Base-by-base conservation (phyloP, 176 grass and related monocot genomes). In the Aegilops sharonensis region DNA sequence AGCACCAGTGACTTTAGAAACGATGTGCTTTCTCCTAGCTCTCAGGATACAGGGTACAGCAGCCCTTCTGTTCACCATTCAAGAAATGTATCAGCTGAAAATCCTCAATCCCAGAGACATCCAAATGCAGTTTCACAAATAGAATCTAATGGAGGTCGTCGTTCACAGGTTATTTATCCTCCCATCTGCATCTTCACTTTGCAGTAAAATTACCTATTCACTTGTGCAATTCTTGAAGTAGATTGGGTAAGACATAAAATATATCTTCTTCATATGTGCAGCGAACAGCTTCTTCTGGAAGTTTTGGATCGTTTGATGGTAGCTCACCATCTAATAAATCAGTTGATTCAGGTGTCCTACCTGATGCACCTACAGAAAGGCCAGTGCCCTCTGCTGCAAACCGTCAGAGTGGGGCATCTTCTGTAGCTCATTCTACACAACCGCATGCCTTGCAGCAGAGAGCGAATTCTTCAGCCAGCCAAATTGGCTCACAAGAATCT, bases 281-380 rank as follows among this genome's bases (percentile, higher is more conserved):
- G 97, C 90, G 97, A 88, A 98, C 90, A 57, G 24, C 77, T 82
- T 98, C 97, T 77, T 89, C 93, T 67, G 92, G 93, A 83, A 98
- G 93, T 85, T 92, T 92, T 86, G 93, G 90, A 87, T 98, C 92
- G 17, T 97, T 92, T 78, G 89, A 91, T 37, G 89, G 85, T 34
- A 88, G 76, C 76, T 88, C 80, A 68, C 9, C 30, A 18, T 90
- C 84, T 83, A 87, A 87, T 54, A 90, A 90, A 60, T 90, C 89
- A 77, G 31, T 54, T 64, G 91, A 93, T 89, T 92, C 89, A 56
- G 68, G 79, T 78, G 48, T 80, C 60, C 23, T 48, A 30, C 59
- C 87, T 87, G 90, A 94, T 85, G 85, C 71, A 82, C 86, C 77
- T 70, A 85, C 63, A 85, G 90, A 91, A 78, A 88, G 84, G 37